Evolutionary conservation across 2,329 filamentous ascomycete genomes (phyloP), one percentile per base, ranked within the genome.

Genomic region (Elsinoe fawcettii): DNA sequence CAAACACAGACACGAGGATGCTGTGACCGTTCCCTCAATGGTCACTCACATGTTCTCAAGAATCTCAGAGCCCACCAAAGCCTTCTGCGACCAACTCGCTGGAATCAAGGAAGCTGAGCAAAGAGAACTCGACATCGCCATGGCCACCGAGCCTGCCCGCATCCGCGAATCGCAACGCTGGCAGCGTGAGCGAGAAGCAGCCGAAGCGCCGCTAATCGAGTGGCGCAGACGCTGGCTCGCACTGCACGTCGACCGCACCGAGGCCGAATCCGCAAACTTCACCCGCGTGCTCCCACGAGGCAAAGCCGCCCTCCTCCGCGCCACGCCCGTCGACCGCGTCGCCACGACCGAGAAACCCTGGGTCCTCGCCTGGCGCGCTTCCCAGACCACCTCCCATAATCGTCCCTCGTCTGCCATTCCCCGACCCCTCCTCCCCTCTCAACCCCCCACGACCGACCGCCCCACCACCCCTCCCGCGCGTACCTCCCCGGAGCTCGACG

Each of bases 401-500:
- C n/a, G n/a, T n/a, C n/a, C n/a, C n/a, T n/a, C n/a, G n/a, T n/a
- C n/a, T n/a, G n/a, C n/a, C n/a, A n/a, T n/a, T n/a, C n/a, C n/a
- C n/a, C n/a, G n/a, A n/a, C n/a, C n/a, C n/a, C n/a, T n/a, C n/a
- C n/a, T n/a, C n/a, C n/a, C n/a, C n/a, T n/a, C n/a, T n/a, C n/a
- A n/a, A n/a, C n/a, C n/a, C n/a, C n/a, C n/a, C n/a, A n/a, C n/a
- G n/a, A n/a, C n/a, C n/a, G n/a, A n/a, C n/a, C n/a, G n/a, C n/a
- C n/a, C n/a, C n/a, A n/a, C 34, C 34, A 37, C 34, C 5, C 4
- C 34, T n/a, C 34, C 5, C 34, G 34, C 34, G 5, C 14, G 9
- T 46, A 14, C 5, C 41, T 8, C 9, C 41, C 47, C 56, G 54
- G 30, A 44, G 59, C 59, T 62, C 22, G 74, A 76, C 51, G 67